phyloP scores from a whole-genome alignment of 2,329 filamentous ascomycete species.

The Phialemonium atrogriseum region DNA sequence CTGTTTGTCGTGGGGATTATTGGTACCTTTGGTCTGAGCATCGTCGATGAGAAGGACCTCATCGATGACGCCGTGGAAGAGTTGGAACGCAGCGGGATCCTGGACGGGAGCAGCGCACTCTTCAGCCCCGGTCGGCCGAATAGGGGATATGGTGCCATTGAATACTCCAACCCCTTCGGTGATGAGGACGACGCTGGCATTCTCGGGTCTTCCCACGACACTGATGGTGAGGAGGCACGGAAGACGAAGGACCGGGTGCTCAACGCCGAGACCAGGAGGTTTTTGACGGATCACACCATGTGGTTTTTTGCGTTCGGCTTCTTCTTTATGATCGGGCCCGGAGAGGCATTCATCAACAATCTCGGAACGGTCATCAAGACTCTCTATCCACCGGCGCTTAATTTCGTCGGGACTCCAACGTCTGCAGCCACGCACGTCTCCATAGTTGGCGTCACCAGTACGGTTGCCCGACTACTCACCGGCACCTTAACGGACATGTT shows the following conservation, averaged over 20 bases:
- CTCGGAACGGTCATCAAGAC: constrained; percentile 89
- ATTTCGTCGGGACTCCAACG: constrained; percentile 34
- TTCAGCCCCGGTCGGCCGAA: constrained; percentile 50
- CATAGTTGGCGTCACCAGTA: constrained; percentile 84
- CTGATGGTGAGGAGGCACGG: constrained; percentile 37
- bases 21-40: constrained; percentile 64
- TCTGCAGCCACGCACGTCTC: constrained; percentile 83
- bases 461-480: constrained; percentile 79
- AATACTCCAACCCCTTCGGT: constrained; percentile 23
- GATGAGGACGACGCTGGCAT: constrained; percentile 36
- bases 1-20: constrained; percentile 62
- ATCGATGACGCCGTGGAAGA: constrained; percentile 88
- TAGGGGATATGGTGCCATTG: constrained; percentile 54
- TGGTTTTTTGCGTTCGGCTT: constrained; percentile 90
- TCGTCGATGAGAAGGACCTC: constrained; percentile 78
- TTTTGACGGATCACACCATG: constrained; percentile 86
- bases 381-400: constrained; percentile 53
- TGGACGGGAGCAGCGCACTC: constrained; percentile 68
- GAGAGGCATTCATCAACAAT: constrained; percentile 98
- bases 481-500: constrained; percentile 84
- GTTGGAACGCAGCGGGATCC: constrained; percentile 77
- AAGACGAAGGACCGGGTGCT: constrained; percentile 84
- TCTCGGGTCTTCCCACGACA: constrained; percentile 26
- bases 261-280: constrained; percentile 81
- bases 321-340: constrained; percentile 85